Evolutionary conservation across 2,329 filamentous ascomycete genomes (phyloP).

Genomic region (Aspergillus sp.): DNA sequence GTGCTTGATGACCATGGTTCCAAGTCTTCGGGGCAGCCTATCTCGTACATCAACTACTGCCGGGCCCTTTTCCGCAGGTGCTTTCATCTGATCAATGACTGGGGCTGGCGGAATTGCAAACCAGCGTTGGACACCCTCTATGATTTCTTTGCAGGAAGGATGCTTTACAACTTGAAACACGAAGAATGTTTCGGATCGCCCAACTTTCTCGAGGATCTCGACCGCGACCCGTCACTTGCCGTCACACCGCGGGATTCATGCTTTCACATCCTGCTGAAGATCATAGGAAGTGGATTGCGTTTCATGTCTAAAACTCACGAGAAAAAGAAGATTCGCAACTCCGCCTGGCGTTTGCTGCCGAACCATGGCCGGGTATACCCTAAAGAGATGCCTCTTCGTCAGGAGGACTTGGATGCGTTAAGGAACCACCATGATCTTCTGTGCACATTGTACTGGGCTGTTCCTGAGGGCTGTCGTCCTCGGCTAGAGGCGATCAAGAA

Average conservation of each 20-base stretch:
- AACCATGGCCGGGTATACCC: conserved; percentile 53
- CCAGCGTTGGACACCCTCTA: conserved; percentile 44
- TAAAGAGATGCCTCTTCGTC: conserved; percentile 46
- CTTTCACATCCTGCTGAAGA: conserved; percentile 53
- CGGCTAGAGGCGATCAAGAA: conserved; percentile 42
- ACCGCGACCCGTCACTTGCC: conserved; percentile 34
- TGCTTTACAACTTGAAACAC: conserved; percentile 41
- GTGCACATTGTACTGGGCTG: conserved; percentile 50
- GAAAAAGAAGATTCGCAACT: conserved; percentile 47
- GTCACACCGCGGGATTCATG: conserved; percentile 42
- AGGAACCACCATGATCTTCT: conserved; percentile 55
- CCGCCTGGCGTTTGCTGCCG: conserved; percentile 49
- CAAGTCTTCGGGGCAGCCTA: conserved; percentile 29
- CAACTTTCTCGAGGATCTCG: conserved; percentile 44
- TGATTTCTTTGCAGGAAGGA: conserved; percentile 50
- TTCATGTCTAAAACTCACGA: conserved; percentile 39
- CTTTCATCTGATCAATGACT: conserved; percentile 43
- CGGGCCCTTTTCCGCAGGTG: conserved; percentile 44
- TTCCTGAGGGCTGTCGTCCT: conserved; percentile 45
- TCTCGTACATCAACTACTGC: conserved; percentile 48
- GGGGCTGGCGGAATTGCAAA: conserved; percentile 51
- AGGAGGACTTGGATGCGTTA: conserved; percentile 47
- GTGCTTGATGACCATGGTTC: conserved; percentile 40
- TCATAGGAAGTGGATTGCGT: conserved; percentile 42
- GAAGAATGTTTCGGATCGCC: conserved; percentile 46